Evolutionary conservation across 352 stramenopile genomes (phyloP).

Genomic region (Phytophthora cryptogea): DNA sequence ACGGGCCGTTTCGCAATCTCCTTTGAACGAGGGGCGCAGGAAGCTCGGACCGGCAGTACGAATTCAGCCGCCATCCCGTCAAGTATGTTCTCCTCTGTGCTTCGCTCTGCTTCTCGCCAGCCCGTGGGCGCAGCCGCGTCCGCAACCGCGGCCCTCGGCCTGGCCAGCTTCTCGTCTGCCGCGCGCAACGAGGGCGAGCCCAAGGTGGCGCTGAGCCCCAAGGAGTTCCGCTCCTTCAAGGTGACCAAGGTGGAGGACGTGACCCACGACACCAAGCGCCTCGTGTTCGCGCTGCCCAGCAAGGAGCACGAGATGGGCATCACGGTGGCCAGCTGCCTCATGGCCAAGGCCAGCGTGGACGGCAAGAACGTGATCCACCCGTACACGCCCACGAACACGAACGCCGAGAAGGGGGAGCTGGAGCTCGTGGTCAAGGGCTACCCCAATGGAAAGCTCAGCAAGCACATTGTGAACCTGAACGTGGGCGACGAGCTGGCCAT

Average conservation of each 20-base stretch:
- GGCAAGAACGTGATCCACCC: conserved; percentile 72
- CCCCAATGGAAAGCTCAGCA: conserved; percentile 79
- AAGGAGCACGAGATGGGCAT: conserved; percentile 71
- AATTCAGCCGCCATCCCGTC: conserved; percentile 18
- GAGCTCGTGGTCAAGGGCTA: conserved; percentile 90
- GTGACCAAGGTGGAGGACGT: conserved; percentile 64
- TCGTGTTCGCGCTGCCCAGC: conserved; percentile 58
- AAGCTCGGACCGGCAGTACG: conserved; percentile 16
- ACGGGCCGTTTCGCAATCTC: conserved; percentile 10
- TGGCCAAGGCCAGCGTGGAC: conserved; percentile 62
- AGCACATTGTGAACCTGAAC: conserved; percentile 79
- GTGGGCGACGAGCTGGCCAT: conserved; percentile 80
- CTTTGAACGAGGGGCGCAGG: conserved; percentile 26
- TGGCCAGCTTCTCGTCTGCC: conserved; percentile 34
- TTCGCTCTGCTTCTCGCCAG: conserved; percentile 30
- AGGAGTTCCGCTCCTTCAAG: conserved; percentile 69
- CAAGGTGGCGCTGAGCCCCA: conserved; percentile 56
- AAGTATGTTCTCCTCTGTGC: conserved; percentile 35
- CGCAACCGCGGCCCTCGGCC: conserved; percentile 31
- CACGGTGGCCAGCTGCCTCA: conserved; percentile 61
- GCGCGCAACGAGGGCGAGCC: conserved; percentile 39
- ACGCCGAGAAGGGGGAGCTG: conserved; percentile 69
- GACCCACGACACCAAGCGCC: conserved; percentile 67
- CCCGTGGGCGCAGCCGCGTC: conserved; percentile 25
- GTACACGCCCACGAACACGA: conserved; percentile 87